Evolutionary conservation across 257 asterid genomes (phyloP), one percentile per base, ranked within the genome.

Genomic region (Forsythia suspensa): DNA sequence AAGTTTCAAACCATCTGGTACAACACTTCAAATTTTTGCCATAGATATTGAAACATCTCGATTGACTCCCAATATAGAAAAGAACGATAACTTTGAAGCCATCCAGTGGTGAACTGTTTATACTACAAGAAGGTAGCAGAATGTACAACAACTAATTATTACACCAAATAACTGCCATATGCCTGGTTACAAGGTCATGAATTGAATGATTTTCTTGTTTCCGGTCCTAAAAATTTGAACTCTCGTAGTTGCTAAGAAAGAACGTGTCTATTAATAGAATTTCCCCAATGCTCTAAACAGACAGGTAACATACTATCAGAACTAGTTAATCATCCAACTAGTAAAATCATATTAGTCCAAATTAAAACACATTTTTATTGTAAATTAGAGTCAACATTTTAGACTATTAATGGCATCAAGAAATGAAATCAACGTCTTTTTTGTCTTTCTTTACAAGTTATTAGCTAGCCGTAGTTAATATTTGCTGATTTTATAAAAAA

Each of bases 111-210:
- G 70, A 76, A 42, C n/a, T 21, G 12, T 42, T 34, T 44, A 15
- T 41, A 37, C 13, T 73, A n/a, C 51, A 40, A 78, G 69, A 84
- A 63, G 65, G 61, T 70, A 69, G 55, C 72, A 73, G 16, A 72
- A 36, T 37, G 67, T 63, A 75, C 16, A 18, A 42, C 20, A 2
- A 40, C n/a, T 46, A 61, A 55, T 83, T 37, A 29, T 48, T 16
- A 65, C 55, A 29, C 51, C 66, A 46, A 24, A 34, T 70, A 52
- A 43, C 48, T 75, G 67, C 75, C 40, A 65, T 34, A 75, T 38
- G 63, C 70, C 70, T 48, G 75, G 65, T 74, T 52, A 44, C 20
- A 52, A 52, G 8, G n/a, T 20, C 65, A 52, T 73, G 61, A 46
- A 37, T 74, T 7, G 34, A 57, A 18, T 57, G 67, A 57, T 2